Conservation (phyloP, 495 filamentous ascomycete genomes). For the Aspergillus baeticus region DNA sequence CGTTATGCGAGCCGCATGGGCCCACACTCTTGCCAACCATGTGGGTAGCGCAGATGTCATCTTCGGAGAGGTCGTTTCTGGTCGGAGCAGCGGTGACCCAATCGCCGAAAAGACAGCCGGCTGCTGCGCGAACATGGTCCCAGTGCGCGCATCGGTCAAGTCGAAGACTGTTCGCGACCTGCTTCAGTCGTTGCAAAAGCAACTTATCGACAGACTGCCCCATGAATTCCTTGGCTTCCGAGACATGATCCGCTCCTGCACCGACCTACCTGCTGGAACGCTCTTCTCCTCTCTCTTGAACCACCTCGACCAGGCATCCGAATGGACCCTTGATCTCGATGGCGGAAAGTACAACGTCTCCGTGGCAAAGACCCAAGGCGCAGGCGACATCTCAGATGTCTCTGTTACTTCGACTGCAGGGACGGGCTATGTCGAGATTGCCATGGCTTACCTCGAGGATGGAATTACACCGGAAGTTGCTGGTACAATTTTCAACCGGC, state of each 20-base stretch:
- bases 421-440: constrained; percentile 7
- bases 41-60: constrained; percentile 34
- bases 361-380: constrained; percentile 4
- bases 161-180: background rate
- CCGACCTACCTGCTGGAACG: background rate
- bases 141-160: constrained; percentile 5
- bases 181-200: background rate
- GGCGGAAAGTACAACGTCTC: constrained; percentile 6
- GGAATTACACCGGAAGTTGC: background rate
- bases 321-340: constrained; percentile 5
- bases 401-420: constrained; percentile 6
- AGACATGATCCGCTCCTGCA: constrained; percentile 8
- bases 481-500: background rate
- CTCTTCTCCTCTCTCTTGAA: constrained; percentile 9
- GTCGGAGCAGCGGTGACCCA: constrained; percentile 28
- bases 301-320: constrained; percentile 5
- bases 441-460: constrained; percentile 12
- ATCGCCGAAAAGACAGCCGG: constrained; percentile 12
- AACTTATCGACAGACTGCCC: constrained; percentile 6
- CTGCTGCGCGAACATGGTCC: constrained; percentile 10
- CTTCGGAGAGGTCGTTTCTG: constrained; percentile 41
- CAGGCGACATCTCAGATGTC: constrained; percentile 7
- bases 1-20: constrained; percentile 54
- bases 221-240: constrained; percentile 9
- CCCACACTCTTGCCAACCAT: constrained; percentile 38